Base-by-base conservation (phyloP, 2,329 filamentous ascomycete genomes). In the Aureobasidium sp. region DNA sequence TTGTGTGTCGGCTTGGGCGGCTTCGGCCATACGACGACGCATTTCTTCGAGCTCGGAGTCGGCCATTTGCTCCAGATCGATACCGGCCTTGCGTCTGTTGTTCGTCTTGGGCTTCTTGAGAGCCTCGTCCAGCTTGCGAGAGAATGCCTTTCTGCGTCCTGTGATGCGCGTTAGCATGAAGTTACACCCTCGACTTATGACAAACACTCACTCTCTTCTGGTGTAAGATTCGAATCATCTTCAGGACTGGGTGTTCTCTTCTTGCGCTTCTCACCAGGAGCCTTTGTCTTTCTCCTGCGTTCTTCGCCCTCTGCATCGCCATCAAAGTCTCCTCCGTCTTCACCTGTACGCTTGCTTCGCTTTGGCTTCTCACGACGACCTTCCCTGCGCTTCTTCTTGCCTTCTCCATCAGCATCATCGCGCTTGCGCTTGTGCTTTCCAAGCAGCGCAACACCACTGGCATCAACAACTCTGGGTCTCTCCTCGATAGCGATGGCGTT, bases 11-110 rank as follows among this genome's bases (percentile, higher is more conserved):
- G 86, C 84, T 74, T 92, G 85, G 63, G 93, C 96, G 16, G 94
- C 94, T 66, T 86, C 82, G 67, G 94, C 91, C 92, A 99, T 99
- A 61, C 86, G 85, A 59, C 89, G 82, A 70, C 94, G 94, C 73
- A 99, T 87, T 51, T 88, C 82, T 62, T 90, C 90, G 65, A 99
- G 91, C 70, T 95, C 88, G 48, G 91, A 89, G 72, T 97, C 94
- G 67, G 93, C 89, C 76, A 89, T 87, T 69, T 91, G 87, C 73
- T 97, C 92, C 50, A 97, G 81, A 66, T 97, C 93, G 73, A 96
- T 91, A 68, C 94, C 92, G 71, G 92, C 89, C 79, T 90, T 90
- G 80, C 90, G 93, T 65, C 83, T 84, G 76, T 78, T 77, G 67
- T 88, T 82, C 65, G 86, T 82, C 68, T 90, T 90, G 61, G 89